Base-by-base conservation (phyloP, 805 yeast genomes). In the Pichia kluyveri region DNA sequence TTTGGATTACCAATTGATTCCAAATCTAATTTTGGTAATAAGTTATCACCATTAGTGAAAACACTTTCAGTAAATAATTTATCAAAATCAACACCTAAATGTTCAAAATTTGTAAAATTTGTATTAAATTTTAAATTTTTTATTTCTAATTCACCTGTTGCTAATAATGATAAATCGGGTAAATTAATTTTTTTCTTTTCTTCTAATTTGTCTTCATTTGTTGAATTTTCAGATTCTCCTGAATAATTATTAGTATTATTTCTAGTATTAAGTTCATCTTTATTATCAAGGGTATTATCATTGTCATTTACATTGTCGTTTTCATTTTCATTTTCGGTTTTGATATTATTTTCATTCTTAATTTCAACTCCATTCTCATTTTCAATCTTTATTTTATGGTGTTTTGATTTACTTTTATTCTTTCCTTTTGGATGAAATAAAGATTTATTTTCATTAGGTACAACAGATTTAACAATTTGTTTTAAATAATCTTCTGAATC, bases 401-500 rank as follows among this genome's bases (percentile, higher is more conserved):
- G 26, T 23, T 23, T 23, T 23, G 19, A 15, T 23, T 42, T 19
- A 19, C 28, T 7, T 4, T 23, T 30, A 36, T 42, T 10, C n/a
- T 19, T 9, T 32, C 15, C 18, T 10, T 5, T 40, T n/a, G 41
- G 28, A 32, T 36, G 15, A 9, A 40, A 14, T 12, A 46, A 50
- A 23, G 26, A 23, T 23, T 23, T 23, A 23, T 23, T 23, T 7
- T 30, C 8, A 30, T 30, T 9, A 10, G 32, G 14, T 19, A 41
- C 45, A n/a, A 53, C 43, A 8, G 55, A 49, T 42, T 40, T 52
- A 7, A 53, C 47, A 12, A 53, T 40, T 27, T 47, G 46, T 36
- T 43, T 50, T 38, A 60, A 57, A 38, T 55, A 56, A 12, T 56
- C 48, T 39, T 67, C 68, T 1, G 54, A 51, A 28, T 69, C 67